Percentiles rank a stretch among this genome's conserved stretches.
Evolutionary conservation across 2,329 filamentous ascomycete species (phyloP).

Genomic region (Aspergillus awamori): DNA sequence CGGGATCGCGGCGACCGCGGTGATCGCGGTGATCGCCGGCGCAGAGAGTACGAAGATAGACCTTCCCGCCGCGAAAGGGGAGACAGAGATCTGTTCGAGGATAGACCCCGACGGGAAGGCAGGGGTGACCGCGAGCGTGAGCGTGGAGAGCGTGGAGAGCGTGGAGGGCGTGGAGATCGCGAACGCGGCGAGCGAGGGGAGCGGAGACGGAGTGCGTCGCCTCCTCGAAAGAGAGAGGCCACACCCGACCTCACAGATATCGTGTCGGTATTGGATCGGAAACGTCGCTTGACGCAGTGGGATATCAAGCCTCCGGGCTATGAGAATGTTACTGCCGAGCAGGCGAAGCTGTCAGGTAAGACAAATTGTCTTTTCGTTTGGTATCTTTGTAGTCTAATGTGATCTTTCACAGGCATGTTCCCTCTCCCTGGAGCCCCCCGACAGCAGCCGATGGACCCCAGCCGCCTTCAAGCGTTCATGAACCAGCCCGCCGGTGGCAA

Average conservation of each 20-base stretch:
- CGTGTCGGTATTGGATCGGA: conserved; percentile 78
- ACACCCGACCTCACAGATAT: conserved; percentile 92
- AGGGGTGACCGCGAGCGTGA: conserved; percentile 39
- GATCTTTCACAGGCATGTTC: conserved; percentile 73
- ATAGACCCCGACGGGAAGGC: conserved; percentile 53
- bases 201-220: conserved; percentile 69
- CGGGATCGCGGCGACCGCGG: conserved; percentile 62
- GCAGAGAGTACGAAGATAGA: conserved; percentile 67
- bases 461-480: conserved; percentile 92
- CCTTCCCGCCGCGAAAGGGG: conserved; percentile 53
- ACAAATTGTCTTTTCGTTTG: not conserved
- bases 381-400: not conserved
- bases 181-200: conserved; percentile 48
- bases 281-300: conserved; percentile 95
- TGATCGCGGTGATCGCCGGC: conserved; percentile 36
- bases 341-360: conserved; percentile 85
- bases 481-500: conserved; percentile 76
- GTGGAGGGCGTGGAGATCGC: not conserved
- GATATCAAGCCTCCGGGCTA: conserved; percentile 99
- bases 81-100: conserved; percentile 66
- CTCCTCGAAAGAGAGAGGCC: conserved; percentile 87
- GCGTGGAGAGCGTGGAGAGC: conserved; percentile 30
- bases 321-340: conserved; percentile 96
- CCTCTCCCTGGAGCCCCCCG: conserved; percentile 92
- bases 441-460: conserved; percentile 93